Percentiles rank a stretch among this genome's conserved stretches.
Evolutionary conservation across 2,329 filamentous ascomycete genomes (phyloP).

Genomic region (Tolypocladium cylindrosporum): DNA sequence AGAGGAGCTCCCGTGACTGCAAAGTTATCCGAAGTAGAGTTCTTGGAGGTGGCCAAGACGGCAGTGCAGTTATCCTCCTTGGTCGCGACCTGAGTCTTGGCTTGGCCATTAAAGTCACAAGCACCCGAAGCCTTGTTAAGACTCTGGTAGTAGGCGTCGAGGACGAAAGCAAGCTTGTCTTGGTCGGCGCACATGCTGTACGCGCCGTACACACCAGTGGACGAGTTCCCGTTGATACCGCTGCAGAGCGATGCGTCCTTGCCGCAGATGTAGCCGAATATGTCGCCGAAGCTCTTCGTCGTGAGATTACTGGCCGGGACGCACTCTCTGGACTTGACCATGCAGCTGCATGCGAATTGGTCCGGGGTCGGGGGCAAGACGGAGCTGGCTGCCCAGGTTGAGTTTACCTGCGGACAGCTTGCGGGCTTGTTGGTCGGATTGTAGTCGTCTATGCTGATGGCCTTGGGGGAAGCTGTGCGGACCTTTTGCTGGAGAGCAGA

Average conservation of each 20-base stretch:
- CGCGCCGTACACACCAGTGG: constrained; percentile 51
- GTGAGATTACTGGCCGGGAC: constrained; percentile 49
- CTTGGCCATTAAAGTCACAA: constrained; percentile 64
- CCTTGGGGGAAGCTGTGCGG: constrained; percentile 53
- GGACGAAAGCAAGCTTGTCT: constrained; percentile 63
- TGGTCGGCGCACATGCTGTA: constrained; percentile 66
- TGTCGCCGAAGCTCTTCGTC: constrained; percentile 48
- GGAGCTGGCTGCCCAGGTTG: constrained; percentile 54
- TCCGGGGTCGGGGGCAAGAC: constrained; percentile 78
- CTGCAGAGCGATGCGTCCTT: constrained; percentile 44
- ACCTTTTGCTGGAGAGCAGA: constrained; percentile 61
- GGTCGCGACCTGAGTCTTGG: constrained; percentile 38
- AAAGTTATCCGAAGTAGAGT: background rate
- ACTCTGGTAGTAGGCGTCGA: constrained; percentile 61
- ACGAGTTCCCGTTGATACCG: constrained; percentile 47
- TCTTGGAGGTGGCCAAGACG: background rate
- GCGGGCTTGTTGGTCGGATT: constrained; percentile 62
- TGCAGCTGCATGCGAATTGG: constrained; percentile 71
- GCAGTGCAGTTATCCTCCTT: background rate
- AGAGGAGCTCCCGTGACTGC: background rate
- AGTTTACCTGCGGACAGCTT: constrained; percentile 57
- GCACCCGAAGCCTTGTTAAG: constrained; percentile 39
- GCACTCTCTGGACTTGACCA: constrained; percentile 68
- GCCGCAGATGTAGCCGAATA: constrained; percentile 71
- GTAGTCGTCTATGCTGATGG: constrained; percentile 60